These are phyloP conservation scores for Allantophomopsis cytisporea DNA, from an alignment of 2,329 filamentous ascomycete species.

Conservation along the genomic window DNA sequence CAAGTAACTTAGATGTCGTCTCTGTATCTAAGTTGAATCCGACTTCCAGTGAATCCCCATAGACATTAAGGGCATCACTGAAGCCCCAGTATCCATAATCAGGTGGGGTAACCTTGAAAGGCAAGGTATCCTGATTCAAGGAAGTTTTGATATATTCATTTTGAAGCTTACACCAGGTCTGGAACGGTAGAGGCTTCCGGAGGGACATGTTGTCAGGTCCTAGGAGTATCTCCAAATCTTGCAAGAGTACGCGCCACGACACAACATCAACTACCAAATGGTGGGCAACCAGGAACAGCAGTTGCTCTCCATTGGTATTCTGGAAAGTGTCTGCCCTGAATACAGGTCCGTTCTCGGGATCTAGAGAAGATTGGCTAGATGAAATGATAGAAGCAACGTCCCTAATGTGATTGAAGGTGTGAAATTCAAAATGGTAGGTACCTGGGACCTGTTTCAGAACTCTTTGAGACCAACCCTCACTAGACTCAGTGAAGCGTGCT, in stretches of 20 bases:
- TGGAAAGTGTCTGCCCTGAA: conserved; percentile 4
- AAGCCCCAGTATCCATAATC: conserved; percentile 13
- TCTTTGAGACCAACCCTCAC: conserved; percentile 1
- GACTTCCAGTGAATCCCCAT: conserved; percentile 12
- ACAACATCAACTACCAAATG: conserved; percentile 18
- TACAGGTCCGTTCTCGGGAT: conserved; percentile 2
- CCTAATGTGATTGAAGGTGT: background rate
- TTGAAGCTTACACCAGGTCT: conserved; percentile 20
- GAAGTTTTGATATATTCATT: conserved; percentile 13
- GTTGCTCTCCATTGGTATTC: conserved; percentile 1
- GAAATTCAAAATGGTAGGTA: background rate
- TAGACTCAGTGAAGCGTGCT: conserved; percentile 17
- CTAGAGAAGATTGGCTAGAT: background rate
- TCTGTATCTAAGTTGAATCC: conserved; percentile 30
- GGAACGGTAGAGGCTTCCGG: conserved; percentile 13
- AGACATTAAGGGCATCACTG: conserved; percentile 8
- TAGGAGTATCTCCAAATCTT: conserved; percentile 20
- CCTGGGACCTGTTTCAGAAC: conserved; percentile 10
- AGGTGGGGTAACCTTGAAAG: conserved; percentile 8
- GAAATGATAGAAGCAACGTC: background rate
- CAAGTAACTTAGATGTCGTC: conserved; percentile 11
- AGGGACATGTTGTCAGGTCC: background rate
- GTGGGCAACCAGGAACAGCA: conserved; percentile 6
- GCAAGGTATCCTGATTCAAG: conserved; percentile 11
- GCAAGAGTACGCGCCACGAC: conserved; percentile 20